Evolutionary conservation across 306 rosid genomes (phyloP).

Genomic region (Prosopis cineraria): DNA sequence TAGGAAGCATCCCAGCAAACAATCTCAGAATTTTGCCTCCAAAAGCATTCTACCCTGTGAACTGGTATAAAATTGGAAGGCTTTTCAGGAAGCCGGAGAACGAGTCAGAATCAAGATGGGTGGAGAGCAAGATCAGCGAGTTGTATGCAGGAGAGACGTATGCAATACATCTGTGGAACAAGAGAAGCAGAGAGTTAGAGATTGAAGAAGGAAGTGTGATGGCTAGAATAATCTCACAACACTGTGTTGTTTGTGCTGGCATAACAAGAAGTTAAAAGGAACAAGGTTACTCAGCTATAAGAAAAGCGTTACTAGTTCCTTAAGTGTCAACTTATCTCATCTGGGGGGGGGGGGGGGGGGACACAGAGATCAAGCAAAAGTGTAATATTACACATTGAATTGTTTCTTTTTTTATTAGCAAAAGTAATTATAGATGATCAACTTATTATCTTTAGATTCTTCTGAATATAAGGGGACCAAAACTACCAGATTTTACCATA

Average conservation of each 20-base stretch:
- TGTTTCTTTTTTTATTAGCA: background rate
- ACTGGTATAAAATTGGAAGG: constrained; percentile 53
- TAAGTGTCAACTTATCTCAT: background rate
- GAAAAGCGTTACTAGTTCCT: background rate
- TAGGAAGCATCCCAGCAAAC: constrained; percentile 39
- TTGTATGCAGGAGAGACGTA: constrained; percentile 35
- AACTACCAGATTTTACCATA: too few relatives aligned
- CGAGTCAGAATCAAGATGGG: constrained; percentile 42
- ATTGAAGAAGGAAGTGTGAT: constrained; percentile 64
- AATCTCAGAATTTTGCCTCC: constrained; percentile 52
- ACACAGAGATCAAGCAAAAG: too few relatives aligned
- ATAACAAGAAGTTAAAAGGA: background rate
- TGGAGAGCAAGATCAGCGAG: constrained; percentile 37
- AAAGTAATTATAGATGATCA: background rate
- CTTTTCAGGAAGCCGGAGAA: constrained; percentile 46
- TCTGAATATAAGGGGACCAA: too few relatives aligned
- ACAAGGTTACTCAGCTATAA: background rate
- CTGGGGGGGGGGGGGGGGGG: too few relatives aligned
- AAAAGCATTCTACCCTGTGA: constrained; percentile 57
- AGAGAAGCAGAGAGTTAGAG: constrained; percentile 43
- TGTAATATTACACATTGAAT: background rate
- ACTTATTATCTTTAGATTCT: too few relatives aligned
- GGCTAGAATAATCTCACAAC: constrained; percentile 49
- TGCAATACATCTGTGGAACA: constrained; percentile 68
- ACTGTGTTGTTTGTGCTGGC: constrained; percentile 46